Evolutionary conservation across 345 rosid genomes (phyloP), one percentile per base, ranked within the genome.

Genomic region (Tarenaya hassleriana): DNA sequence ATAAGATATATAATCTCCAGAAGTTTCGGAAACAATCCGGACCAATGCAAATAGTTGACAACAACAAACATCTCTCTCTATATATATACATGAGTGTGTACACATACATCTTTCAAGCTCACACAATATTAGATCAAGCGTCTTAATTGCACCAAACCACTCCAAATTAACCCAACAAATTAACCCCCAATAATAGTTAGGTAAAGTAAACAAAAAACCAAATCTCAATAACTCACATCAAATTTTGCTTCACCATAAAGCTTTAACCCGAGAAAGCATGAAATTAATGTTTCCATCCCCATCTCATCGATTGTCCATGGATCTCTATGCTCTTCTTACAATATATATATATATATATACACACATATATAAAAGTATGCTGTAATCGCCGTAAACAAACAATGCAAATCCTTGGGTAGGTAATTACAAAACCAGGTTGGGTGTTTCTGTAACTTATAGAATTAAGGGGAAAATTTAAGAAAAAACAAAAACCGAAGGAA

Each of bases 171-270:
- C 29, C 29, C 53, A 1, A 35, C 40, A 35, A 10, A 56, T 47
- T 56, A 50, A 56, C 47, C 53, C 52, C 38, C 13, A 35, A n/a
- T n/a, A 43, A 58, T 43, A 42, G 57, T 48, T 50, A 16, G 21
- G 24, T 17, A 21, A 21, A 11, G 32, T 55, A 45, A 46, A 66
- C 47, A 55, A 52, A 53, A 47, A 60, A 18, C 56, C 34, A 21
- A 52, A 48, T 46, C 46, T 59, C 51, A 58, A 64, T 47, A 50
- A 57, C 42, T 56, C 10, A 17, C 27, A 50, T 7, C 13, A 42
- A 64, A 3, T 49, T 51, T 50, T 12, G 37, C 12, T 47, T 29
- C 32, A 34, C 35, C 61, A 35, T 14, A 64, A 55, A 46, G 48
- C 0, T 53, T 53, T 34, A 34, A 47, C 56, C 13, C 61, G 16